A percentile compares a stretch with the other conserved stretches of the same genome.
Conservation (phyloP, 352 stramenopile genomes). For the Phytophthora multivora region DNA sequence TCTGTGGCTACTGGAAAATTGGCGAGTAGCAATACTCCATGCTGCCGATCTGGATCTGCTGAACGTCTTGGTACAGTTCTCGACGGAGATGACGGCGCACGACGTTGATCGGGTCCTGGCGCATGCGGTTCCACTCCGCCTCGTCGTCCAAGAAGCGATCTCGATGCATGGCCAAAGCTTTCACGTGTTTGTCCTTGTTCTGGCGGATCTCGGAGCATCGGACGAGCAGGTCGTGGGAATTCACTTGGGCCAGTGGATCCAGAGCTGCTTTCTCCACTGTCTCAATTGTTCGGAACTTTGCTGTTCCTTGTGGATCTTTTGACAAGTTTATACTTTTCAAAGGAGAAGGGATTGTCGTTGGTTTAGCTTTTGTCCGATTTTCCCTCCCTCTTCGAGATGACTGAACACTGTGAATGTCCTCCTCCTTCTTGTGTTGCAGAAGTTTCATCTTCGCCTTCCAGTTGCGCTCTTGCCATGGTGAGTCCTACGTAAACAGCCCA, state of each 20-base stretch:
- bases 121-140: slow-evolving; percentile 64
- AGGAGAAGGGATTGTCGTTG: background rate
- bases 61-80: slow-evolving; percentile 56
- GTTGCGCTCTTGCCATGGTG: slow-evolving; percentile 79
- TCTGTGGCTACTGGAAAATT: slow-evolving; percentile 48
- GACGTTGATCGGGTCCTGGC: slow-evolving; percentile 72
- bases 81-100: slow-evolving; percentile 62
- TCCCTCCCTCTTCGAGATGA: background rate
- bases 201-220: slow-evolving; percentile 69
- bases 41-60: slow-evolving; percentile 68
- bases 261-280: slow-evolving; percentile 60
- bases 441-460: slow-evolving; percentile 41
- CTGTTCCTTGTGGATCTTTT: slow-evolving; percentile 1
- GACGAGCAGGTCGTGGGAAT: slow-evolving; percentile 77
- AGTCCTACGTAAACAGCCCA: slow-evolving; percentile 36
- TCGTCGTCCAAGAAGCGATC: slow-evolving; percentile 65
- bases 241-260: slow-evolving; percentile 55
- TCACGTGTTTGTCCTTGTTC: slow-evolving; percentile 50
- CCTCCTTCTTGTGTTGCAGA: slow-evolving; percentile 10
- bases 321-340: slow-evolving; percentile 1
- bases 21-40: slow-evolving; percentile 72
- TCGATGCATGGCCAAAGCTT: slow-evolving; percentile 45
- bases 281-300: slow-evolving; percentile 58
- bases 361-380: background rate
- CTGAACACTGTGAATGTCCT: background rate